Base-by-base conservation (phyloP, 352 stramenopile species). In the Achlya hypogyna region DNA sequence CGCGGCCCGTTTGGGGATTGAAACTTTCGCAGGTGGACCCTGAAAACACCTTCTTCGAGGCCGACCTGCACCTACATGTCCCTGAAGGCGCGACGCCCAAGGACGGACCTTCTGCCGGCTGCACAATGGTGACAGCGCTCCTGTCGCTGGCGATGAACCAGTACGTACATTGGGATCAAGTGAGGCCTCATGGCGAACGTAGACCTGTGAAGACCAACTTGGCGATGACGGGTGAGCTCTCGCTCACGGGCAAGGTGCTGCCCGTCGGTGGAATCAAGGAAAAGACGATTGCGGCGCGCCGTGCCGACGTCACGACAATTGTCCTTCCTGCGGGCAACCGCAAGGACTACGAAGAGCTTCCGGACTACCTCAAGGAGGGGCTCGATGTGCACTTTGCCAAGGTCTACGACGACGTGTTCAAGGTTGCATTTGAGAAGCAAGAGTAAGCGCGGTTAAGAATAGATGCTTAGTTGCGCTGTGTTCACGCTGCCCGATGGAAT, bases 251-350 rank as follows among this genome's bases (percentile, higher is more conserved):
- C 31, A 99, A 98, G 74, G 97, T 99, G 25, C 73, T 99, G n/a
- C 94, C 97, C 10, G 95, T 99, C 6, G 97, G 97, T 60, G 97
- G 97, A 38, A 98, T 99, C 72, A 99, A 99, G 80, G 97, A 99
- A 77, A 99, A 99, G 82, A 96, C 89, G 38, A 99, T 99, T 69
- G 97, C 96, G n/a, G 97, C 97, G 23, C 88, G 97, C 60, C 85
- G 96, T 59, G 87, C 97, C 23, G 95, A 96, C 14, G 95, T 99
- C 9, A 98, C 86, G 51, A 96, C 82, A 1, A 84, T 99, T 22
- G 80, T 99, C 29, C 69, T 99, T 2, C 97, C 97, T 12, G 74
- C 86, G 22, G 94, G 85, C 27, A 99, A 99, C 81, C 83, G 93
- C 69, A 86, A 94, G 49, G 97, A 99, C 74, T 98, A 97, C 71